Evolutionary conservation across 2,329 filamentous ascomycete genomes (phyloP).

Genomic region (Xylariaceae sp.): DNA sequence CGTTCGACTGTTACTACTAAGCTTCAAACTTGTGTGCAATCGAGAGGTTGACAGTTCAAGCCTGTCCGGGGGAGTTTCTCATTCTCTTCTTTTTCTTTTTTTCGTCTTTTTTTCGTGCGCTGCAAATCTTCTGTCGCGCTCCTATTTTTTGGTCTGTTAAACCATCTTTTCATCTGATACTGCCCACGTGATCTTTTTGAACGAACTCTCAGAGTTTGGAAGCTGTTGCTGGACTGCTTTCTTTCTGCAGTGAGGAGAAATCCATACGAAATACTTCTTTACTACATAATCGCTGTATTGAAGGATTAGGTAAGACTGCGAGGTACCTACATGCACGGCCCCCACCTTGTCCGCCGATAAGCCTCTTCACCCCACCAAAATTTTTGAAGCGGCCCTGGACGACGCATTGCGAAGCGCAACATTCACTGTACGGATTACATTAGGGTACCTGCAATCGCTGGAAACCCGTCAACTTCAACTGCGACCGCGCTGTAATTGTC

Average conservation of each 20-base stretch:
- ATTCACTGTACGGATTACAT: not conserved
- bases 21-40: not conserved
- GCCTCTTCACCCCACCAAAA: conserved; percentile 30
- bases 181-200: no score
- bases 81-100: not conserved
- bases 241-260: no score
- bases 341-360: not conserved
- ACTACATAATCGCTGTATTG: no score
- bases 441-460: not conserved
- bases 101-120: not conserved
- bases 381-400: conserved; percentile 10
- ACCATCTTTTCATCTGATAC: no score
- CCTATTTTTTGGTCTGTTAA: no score
- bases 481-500: not conserved
- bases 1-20: not conserved
- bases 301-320: no score
- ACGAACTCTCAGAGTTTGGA: no score
- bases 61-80: not conserved
- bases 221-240: no score
- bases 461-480: not conserved
- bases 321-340: no score
- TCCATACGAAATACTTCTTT: no score
- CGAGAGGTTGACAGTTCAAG: not conserved
- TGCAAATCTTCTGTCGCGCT: no score
- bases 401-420: not conserved